A percentile compares a stretch with the other conserved stretches of the same genome.
phyloP scores from a whole-genome alignment of 2,329 filamentous ascomycete species.

The Ophiosphaerella herpotricha region DNA sequence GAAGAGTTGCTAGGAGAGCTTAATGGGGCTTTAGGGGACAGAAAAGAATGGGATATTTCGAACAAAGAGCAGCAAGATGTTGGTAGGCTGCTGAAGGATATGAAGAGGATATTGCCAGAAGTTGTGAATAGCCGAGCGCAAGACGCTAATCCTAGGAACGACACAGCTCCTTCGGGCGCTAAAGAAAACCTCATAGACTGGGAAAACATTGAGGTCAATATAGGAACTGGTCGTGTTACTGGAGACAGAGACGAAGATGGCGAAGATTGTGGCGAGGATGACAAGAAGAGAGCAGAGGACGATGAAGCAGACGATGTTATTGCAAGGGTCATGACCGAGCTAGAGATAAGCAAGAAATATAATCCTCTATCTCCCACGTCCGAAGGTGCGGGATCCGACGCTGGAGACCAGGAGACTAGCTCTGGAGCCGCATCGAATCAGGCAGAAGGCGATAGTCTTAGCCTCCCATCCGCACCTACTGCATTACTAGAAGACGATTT shows the following conservation, averaged over 20 bases:
- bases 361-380: conserved; percentile 27
- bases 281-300: conserved; percentile 37
- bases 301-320: conserved; percentile 54
- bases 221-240: conserved; percentile 28
- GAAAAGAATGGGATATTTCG: conserved; percentile 48
- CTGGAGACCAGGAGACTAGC: conserved; percentile 1
- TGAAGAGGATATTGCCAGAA: conserved; percentile 45
- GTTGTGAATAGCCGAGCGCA: conserved; percentile 24
- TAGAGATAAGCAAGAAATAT: conserved; percentile 51
- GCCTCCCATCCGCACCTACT: conserved; percentile 53
- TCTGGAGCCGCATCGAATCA: neutral
- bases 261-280: conserved; percentile 21
- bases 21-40: conserved; percentile 26
- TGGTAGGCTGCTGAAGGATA: conserved; percentile 48
- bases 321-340: conserved; percentile 51
- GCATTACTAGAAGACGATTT: conserved; percentile 32
- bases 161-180: conserved; percentile 1
- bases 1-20: conserved; percentile 54
- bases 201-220: conserved; percentile 38
- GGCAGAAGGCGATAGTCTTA: conserved; percentile 20
- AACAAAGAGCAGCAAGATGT: conserved; percentile 49
- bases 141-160: conserved; percentile 1
- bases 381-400: conserved; percentile 16
- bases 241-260: conserved; percentile 21
- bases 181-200: conserved; percentile 33